Conservation (phyloP, 371 early-diverging fungal genomes). For the Circinella umbellata region DNA sequence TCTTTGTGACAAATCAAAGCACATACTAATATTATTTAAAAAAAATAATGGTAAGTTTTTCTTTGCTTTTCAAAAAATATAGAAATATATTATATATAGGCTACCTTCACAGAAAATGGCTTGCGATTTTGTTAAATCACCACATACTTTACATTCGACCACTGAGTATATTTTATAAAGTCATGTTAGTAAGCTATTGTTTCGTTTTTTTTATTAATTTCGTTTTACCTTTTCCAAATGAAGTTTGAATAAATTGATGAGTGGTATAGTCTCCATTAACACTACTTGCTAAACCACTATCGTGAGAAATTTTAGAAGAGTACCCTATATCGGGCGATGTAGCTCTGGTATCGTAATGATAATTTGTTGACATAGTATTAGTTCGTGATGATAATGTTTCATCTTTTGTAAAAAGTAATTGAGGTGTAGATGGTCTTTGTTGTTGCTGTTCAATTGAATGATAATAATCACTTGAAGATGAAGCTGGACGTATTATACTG, state of each 20-base stretch:
- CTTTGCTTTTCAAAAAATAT: too few relatives aligned
- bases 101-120: constrained; percentile 47
- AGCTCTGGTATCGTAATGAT: not conserved
- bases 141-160: constrained; percentile 52
- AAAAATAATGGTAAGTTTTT: too few relatives aligned
- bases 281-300: constrained; percentile 1
- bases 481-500: not conserved
- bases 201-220: too few relatives aligned
- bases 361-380: not conserved
- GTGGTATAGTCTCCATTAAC: constrained; percentile 27
- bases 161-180: constrained; percentile 11
- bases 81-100: too few relatives aligned
- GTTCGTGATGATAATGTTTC: not conserved
- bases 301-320: constrained; percentile 1
- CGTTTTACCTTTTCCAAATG: constrained; percentile 42
- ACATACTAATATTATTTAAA: constrained; percentile 26
- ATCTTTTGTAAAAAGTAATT: not conserved
- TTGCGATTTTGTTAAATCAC: constrained; percentile 30
- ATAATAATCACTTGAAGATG: constrained; percentile 6
- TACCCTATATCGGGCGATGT: not conserved
- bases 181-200: not conserved
- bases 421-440: not conserved
- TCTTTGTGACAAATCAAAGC: constrained; percentile 47
- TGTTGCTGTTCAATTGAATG: constrained; percentile 16
- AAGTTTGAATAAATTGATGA: constrained; percentile 44